Conservation (phyloP, 1,284 basidiomycete species). For the Cryptococcus neoformans region DNA sequence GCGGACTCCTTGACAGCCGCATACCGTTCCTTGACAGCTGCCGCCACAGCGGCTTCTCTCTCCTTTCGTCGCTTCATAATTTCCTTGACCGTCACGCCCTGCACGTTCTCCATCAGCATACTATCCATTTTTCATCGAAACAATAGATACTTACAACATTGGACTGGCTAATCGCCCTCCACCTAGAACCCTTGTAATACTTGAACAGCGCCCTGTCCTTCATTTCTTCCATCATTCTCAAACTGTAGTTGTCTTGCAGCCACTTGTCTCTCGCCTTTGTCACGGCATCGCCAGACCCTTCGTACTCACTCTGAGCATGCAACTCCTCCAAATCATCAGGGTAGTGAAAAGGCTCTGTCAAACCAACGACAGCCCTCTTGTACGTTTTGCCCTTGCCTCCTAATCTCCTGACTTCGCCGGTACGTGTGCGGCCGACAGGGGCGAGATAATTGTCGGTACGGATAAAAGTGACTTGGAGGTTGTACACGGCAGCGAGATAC, state of each 20-base stretch:
- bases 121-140: neutral
- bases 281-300: conserved; percentile 49
- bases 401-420: conserved; percentile 27
- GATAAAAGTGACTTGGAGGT: conserved; percentile 85
- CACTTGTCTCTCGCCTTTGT: conserved; percentile 58
- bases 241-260: conserved; percentile 60
- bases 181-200: conserved; percentile 42
- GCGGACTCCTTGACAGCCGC: neutral
- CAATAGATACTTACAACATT: conserved; percentile 34
- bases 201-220: conserved; percentile 35
- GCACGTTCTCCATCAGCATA: neutral
- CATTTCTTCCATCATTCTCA: conserved; percentile 33
- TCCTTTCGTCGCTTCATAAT: conserved; percentile 46
- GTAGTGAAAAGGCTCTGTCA: conserved; percentile 87
- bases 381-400: conserved; percentile 57
- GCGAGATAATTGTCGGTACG: conserved; percentile 84
- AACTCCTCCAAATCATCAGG: conserved; percentile 76
- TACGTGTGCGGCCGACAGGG: conserved; percentile 51
- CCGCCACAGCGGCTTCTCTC: neutral
- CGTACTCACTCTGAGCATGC: conserved; percentile 38
- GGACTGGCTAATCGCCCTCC: conserved; percentile 39
- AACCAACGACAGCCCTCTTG: conserved; percentile 83
- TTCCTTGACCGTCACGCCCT: conserved; percentile 44
- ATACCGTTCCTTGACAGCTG: neutral
- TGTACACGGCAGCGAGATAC: conserved; percentile 79